Evolutionary conservation across 768 basidiomycete species (phyloP).

Genomic region (Suillus hirtellus): DNA sequence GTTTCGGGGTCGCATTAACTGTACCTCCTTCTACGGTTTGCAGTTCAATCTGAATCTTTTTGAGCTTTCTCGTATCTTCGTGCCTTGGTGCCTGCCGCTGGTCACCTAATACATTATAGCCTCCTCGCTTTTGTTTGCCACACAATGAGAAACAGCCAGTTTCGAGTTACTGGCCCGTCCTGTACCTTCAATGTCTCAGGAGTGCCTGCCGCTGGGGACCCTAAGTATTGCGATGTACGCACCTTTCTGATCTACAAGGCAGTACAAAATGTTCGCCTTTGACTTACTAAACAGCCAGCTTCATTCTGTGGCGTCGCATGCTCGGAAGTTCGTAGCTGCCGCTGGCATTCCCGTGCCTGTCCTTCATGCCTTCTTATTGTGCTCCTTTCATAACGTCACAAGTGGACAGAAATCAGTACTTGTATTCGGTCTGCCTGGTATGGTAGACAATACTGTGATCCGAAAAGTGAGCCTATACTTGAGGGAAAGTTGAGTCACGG

Average conservation of each 20-base stretch:
- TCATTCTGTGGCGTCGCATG: background rate
- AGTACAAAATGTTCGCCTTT: background rate
- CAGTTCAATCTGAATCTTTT: background rate
- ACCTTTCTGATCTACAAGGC: background rate
- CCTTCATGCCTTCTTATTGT: no score
- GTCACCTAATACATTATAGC: background rate
- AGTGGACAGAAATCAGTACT: no score
- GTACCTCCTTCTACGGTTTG: background rate
- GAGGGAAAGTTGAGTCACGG: no score
- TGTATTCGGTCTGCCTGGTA: no score
- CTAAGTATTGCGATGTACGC: background rate
- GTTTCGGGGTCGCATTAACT: background rate
- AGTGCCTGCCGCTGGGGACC: background rate
- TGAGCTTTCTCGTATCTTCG: background rate
- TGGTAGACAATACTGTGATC: no score
- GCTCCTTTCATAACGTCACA: no score
- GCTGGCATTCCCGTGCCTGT: background rate
- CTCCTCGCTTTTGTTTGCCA: background rate
- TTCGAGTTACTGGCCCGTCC: background rate
- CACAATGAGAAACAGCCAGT: background rate
- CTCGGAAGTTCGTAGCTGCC: background rate
- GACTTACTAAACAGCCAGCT: background rate
- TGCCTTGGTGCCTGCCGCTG: background rate
- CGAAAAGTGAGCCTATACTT: no score
- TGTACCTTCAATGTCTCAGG: background rate